These are phyloP conservation scores for Pythium oligandrum DNA, from an alignment of 352 stramenopile species.

Conservation along the genomic window DNA sequence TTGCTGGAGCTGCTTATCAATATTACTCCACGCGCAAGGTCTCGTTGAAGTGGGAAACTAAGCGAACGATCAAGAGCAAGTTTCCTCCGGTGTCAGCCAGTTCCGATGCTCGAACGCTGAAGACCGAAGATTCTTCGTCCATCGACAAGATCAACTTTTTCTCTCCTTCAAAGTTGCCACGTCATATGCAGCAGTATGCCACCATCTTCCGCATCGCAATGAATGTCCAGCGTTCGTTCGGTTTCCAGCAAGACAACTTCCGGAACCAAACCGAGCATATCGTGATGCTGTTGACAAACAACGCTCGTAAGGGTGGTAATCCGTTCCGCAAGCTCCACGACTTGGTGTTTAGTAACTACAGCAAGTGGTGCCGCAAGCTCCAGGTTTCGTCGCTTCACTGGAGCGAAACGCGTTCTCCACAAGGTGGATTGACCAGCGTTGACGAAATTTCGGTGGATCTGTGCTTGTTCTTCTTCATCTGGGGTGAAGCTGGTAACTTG, in stretches of 20 bases:
- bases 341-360: slow-evolving; percentile 86
- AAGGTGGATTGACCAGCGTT: slow-evolving; percentile 79
- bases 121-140: slow-evolving; percentile 28
- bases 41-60: slow-evolving; percentile 26
- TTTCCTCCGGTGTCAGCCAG: slow-evolving; percentile 65
- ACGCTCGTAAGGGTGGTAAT: slow-evolving; percentile 63
- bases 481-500: slow-evolving; percentile 97
- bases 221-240: slow-evolving; percentile 83
- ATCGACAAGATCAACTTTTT: slow-evolving; percentile 78
- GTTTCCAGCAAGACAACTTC: slow-evolving; percentile 84
- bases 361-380: slow-evolving; percentile 87
- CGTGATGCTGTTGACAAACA: slow-evolving; percentile 95
- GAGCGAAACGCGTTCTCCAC: slow-evolving; percentile 63
- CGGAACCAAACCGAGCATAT: slow-evolving; percentile 98
- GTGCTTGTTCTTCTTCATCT: slow-evolving; percentile 98
- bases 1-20: slow-evolving; percentile 32
- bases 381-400: slow-evolving; percentile 63
- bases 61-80: slow-evolving; percentile 17
- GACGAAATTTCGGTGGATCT: slow-evolving; percentile 85
- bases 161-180: slow-evolving; percentile 52
- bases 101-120: slow-evolving; percentile 72
- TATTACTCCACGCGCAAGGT: slow-evolving; percentile 39
- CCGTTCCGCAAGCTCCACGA: slow-evolving; percentile 81
- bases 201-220: slow-evolving; percentile 79
- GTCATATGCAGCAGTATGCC: slow-evolving; percentile 83